These are phyloP conservation scores for Aspergillus caelatus DNA, from an alignment of 2,329 filamentous ascomycete species.

Conservation along the genomic window DNA sequence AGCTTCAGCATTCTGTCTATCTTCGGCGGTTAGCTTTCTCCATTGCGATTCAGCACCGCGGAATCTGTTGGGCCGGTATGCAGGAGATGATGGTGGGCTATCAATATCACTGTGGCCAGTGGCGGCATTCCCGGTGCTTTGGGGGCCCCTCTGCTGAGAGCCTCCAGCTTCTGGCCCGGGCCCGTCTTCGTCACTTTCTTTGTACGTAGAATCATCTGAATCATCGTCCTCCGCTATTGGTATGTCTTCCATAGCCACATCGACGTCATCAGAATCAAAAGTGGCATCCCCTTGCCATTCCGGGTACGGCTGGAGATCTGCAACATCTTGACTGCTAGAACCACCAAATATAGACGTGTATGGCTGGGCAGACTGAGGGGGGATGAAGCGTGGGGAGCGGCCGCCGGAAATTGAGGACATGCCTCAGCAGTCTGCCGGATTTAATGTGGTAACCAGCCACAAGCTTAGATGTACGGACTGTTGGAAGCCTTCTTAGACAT, in stretches of 20 bases:
- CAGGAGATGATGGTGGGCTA: conserved; percentile 17
- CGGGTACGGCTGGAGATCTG: conserved; percentile 16
- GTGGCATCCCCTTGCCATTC: conserved; percentile 8
- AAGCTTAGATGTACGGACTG: neutral
- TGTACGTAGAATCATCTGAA: conserved; percentile 31
- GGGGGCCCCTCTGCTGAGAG: neutral
- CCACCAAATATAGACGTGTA: conserved; percentile 36
- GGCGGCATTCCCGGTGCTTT: neutral
- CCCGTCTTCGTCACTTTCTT: conserved; percentile 22
- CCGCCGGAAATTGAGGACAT: conserved; percentile 34
- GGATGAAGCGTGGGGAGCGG: conserved; percentile 24
- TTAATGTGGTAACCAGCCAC: neutral
- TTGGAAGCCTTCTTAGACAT: neutral
- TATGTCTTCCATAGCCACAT: conserved; percentile 26
- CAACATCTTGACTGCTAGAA: conserved; percentile 25
- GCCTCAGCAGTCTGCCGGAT: conserved; percentile 6
- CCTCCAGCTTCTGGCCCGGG: conserved; percentile 11
- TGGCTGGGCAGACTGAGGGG: conserved; percentile 34
- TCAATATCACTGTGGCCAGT: neutral
- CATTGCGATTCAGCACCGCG: conserved; percentile 69
- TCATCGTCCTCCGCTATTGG: conserved; percentile 21
- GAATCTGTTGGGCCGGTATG: conserved; percentile 70
- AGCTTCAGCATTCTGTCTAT: conserved; percentile 67
- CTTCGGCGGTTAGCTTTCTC: conserved; percentile 86
- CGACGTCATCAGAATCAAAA: conserved; percentile 20